These are phyloP conservation scores for Asterophora lycoperdoides DNA, from an alignment of 768 basidiomycete genomes.

Conservation along the genomic window DNA sequence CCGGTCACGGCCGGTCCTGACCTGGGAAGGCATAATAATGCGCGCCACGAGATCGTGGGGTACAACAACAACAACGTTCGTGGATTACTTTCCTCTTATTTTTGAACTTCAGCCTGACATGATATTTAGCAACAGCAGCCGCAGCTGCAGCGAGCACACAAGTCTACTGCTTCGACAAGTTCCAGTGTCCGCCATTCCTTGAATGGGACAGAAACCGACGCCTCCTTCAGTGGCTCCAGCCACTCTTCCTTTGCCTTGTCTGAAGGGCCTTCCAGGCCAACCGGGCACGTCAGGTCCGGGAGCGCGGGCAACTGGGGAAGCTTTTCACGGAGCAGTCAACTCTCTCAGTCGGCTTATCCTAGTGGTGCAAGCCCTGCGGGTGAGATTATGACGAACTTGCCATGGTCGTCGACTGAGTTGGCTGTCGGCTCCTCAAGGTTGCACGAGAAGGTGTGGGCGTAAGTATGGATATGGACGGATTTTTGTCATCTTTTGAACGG, in stretches of 20 bases:
- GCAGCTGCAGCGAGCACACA: conserved; percentile 40
- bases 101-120: not conserved
- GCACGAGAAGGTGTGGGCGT: conserved; percentile 60
- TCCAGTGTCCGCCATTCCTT: conserved; percentile 69
- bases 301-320: conserved; percentile 80
- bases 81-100: not conserved
- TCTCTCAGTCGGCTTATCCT: conserved; percentile 47
- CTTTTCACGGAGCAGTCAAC: conserved; percentile 50
- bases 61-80: conserved; percentile 60
- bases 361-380: conserved; percentile 55
- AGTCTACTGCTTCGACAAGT: conserved; percentile 39
- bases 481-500: conserved; percentile 20
- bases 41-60: conserved; percentile 69
- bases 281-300: conserved; percentile 71
- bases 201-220: conserved; percentile 64
- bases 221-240: conserved; percentile 53
- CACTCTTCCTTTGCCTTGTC: conserved; percentile 40
- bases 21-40: conserved; percentile 70
- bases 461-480: conserved; percentile 18
- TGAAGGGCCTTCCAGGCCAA: conserved; percentile 44
- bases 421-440: conserved; percentile 47
- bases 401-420: conserved; percentile 57
- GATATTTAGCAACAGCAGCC: conserved; percentile 20
- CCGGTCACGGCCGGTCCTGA: conserved; percentile 85
- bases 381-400: conserved; percentile 51